Conservation (phyloP, 306 rosid species). For the Cucurbita maxima region DNA sequence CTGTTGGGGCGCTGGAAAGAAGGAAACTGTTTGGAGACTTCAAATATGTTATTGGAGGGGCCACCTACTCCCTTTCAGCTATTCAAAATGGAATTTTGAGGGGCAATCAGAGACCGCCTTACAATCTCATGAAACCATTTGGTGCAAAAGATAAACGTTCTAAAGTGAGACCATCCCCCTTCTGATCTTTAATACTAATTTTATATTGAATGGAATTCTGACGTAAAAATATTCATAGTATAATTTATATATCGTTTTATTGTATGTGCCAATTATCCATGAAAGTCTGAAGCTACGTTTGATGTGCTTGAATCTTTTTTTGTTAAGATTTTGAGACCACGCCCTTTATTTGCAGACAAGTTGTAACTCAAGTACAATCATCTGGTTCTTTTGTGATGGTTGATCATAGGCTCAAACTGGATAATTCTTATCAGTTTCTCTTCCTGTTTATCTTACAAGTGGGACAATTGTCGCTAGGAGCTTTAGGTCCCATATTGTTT, state of each 20-base stretch:
- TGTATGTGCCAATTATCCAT: background rate
- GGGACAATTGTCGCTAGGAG: background rate
- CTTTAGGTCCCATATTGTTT: background rate
- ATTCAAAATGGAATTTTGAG: slow-evolving; percentile 90
- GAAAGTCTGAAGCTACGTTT: background rate
- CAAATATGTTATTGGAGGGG: slow-evolving; percentile 71
- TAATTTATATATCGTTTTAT: background rate
- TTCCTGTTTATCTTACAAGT: background rate
- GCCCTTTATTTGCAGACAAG: background rate
- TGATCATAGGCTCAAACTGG: background rate
- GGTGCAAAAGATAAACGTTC: slow-evolving; percentile 64
- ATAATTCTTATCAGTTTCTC: background rate
- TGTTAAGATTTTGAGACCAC: background rate
- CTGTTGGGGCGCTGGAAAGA: slow-evolving; percentile 64
- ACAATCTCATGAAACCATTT: slow-evolving; percentile 75
- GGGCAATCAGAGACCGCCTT: slow-evolving; percentile 84
- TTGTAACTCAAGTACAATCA: background rate
- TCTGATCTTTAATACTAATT: background rate
- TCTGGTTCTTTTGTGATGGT: background rate
- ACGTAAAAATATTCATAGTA: background rate
- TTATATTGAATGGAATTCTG: background rate
- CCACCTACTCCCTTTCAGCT: slow-evolving; percentile 69
- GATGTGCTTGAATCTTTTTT: background rate
- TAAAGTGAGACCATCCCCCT: slow-evolving; percentile 23
- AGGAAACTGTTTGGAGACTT: slow-evolving; percentile 69